Evolutionary conservation across 345 rosid genomes (phyloP).

Genomic region (Populus tremula): DNA sequence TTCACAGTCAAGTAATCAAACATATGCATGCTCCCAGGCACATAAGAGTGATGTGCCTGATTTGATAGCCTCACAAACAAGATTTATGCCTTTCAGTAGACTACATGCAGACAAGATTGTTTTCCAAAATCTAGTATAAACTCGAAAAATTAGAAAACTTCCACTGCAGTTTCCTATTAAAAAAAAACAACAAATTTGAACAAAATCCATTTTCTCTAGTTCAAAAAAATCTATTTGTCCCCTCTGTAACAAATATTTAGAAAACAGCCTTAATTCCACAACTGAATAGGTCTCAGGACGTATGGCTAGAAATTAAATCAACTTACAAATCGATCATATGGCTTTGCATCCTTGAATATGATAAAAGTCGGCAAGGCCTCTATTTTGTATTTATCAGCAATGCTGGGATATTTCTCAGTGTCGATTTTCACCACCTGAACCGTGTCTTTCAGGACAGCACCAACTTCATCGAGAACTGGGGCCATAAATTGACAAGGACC

Average conservation of each 20-base stretch:
- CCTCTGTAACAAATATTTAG: background rate
- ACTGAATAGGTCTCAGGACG: background rate
- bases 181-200: background rate
- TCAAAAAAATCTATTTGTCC: background rate
- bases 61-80: background rate
- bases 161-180: background rate
- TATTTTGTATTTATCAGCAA: conserved; percentile 68
- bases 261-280: background rate
- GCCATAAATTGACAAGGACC: conserved; percentile 95
- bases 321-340: conserved; percentile 87
- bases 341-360: conserved; percentile 77
- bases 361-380: conserved; percentile 88
- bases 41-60: background rate
- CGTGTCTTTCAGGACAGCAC: conserved; percentile 58
- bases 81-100: background rate
- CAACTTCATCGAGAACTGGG: conserved; percentile 74
- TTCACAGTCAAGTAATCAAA: background rate
- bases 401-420: conserved; percentile 81
- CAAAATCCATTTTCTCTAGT: background rate
- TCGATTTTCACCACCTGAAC: conserved; percentile 79
- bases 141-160: background rate
- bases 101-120: background rate
- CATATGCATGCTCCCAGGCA: background rate
- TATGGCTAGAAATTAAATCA: background rate
- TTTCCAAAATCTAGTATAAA: background rate